Percentiles rank a stretch among this genome's conserved stretches.
Conservation (phyloP, 345 rosid species). For the Lumnitzera racemosa region DNA sequence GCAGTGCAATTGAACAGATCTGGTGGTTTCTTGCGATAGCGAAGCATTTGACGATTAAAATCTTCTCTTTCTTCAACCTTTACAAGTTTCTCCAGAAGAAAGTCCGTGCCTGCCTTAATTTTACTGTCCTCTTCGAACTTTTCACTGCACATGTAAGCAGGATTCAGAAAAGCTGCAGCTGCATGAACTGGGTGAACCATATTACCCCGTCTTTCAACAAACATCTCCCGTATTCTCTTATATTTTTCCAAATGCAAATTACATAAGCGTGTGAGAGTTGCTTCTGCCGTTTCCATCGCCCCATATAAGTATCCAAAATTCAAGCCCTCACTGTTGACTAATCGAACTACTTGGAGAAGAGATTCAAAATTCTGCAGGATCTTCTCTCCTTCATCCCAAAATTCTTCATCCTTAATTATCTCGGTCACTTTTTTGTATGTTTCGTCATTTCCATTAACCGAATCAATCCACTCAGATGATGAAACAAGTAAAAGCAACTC, state of each 20-base stretch:
- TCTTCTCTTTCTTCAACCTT: slow-evolving; percentile 3
- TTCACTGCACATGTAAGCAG: slow-evolving; percentile 1
- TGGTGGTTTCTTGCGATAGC: slow-evolving; percentile 5
- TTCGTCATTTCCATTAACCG: slow-evolving; percentile 1
- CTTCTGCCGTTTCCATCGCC: background rate
- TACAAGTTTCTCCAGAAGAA: background rate
- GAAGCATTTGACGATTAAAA: slow-evolving; percentile 1
- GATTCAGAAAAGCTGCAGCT: slow-evolving; percentile 15
- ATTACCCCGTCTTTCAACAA: background rate
- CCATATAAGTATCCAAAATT: slow-evolving; percentile 4
- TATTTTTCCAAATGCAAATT: background rate
- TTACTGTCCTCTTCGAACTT: background rate
- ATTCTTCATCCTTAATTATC: background rate
- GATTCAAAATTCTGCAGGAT: background rate
- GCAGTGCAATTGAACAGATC: background rate
- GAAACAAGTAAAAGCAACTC: slow-evolving; percentile 5
- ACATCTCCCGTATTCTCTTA: background rate
- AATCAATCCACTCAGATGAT: background rate
- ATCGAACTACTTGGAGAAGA: background rate
- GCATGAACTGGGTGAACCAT: slow-evolving; percentile 5
- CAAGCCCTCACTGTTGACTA: background rate
- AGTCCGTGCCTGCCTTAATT: slow-evolving; percentile 5
- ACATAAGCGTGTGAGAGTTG: background rate
- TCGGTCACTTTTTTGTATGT: background rate
- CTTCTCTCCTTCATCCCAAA: slow-evolving; percentile 8